Conservation (phyloP, 257 asterid species). For the Anisodus acutangulus region DNA sequence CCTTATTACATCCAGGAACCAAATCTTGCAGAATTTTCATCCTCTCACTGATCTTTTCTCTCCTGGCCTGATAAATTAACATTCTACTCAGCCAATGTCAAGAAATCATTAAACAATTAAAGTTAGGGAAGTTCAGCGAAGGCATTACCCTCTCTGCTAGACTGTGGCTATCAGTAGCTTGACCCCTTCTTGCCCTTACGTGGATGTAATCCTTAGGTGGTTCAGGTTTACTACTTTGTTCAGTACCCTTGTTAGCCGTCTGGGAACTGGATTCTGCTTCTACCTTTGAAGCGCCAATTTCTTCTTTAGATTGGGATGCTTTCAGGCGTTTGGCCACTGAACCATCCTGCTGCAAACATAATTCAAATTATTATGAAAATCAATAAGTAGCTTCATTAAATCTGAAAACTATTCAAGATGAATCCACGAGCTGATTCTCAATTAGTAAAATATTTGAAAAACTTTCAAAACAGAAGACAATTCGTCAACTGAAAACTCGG, state of each 20-base stretch:
- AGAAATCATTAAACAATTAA: background rate
- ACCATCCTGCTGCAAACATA: constrained; percentile 48
- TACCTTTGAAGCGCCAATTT: constrained; percentile 47
- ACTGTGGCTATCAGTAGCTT: constrained; percentile 98
- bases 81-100: background rate
- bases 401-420: background rate
- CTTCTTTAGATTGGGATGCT: constrained; percentile 44
- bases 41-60: constrained; percentile 96
- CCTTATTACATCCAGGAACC: constrained; percentile 98
- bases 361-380: background rate
- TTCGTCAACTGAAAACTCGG: background rate
- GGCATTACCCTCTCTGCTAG: constrained; percentile 79
- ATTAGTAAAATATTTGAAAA: background rate
- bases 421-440: background rate
- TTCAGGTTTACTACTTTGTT: constrained; percentile 58
- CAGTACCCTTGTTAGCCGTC: constrained; percentile 52
- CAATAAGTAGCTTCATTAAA: constrained; percentile 1
- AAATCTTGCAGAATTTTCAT: constrained; percentile 93
- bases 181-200: constrained; percentile 96
- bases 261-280: constrained; percentile 66
- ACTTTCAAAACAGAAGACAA: background rate
- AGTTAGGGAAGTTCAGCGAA: constrained; percentile 22
- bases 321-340: constrained; percentile 52
- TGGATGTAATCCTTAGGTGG: constrained; percentile 93
- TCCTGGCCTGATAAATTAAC: constrained; percentile 63